Conservation (phyloP, 306 rosid genomes). For the Dryas octopetala region DNA sequence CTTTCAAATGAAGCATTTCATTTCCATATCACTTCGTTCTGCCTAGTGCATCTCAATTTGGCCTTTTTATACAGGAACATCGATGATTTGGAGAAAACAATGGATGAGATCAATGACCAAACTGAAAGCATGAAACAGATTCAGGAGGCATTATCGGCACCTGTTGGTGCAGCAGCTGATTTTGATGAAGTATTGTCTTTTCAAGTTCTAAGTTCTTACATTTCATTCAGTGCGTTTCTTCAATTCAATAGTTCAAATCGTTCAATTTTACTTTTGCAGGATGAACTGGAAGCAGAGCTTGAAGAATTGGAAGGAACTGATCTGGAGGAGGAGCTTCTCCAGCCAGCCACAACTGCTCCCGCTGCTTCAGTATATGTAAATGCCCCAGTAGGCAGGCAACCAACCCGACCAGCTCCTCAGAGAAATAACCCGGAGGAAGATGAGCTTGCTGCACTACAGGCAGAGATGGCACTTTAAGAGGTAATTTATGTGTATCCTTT, state of each 20-base stretch:
- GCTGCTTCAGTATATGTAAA: constrained; percentile 62
- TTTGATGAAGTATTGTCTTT: constrained; percentile 66
- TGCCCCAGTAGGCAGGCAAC: constrained; percentile 67
- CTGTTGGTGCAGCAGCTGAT: constrained; percentile 87
- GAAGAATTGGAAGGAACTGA: constrained; percentile 97
- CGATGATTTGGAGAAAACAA: constrained; percentile 90
- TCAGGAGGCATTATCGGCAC: constrained; percentile 90
- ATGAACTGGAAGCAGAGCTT: constrained; percentile 94
- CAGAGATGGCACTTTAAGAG: constrained; percentile 95
- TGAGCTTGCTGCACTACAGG: constrained; percentile 96
- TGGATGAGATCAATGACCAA: constrained; percentile 99
- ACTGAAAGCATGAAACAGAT: constrained; percentile 98
- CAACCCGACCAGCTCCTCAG: constrained; percentile 67
- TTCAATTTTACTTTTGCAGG: constrained; percentile 48
- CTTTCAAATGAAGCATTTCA: not conserved
- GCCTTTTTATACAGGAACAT: constrained; percentile 62
- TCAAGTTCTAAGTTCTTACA: not conserved
- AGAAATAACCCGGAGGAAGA: constrained; percentile 84
- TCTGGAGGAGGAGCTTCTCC: constrained; percentile 93
- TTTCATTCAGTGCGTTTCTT: not conserved
- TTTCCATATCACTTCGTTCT: not conserved
- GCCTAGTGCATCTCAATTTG: not conserved
- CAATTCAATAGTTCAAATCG: not conserved
- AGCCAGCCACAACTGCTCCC: constrained; percentile 88
- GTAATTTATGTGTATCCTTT: not conserved